Evolutionary conservation across 495 filamentous ascomycete species (phyloP).

Genomic region (Haplographium delicatum): DNA sequence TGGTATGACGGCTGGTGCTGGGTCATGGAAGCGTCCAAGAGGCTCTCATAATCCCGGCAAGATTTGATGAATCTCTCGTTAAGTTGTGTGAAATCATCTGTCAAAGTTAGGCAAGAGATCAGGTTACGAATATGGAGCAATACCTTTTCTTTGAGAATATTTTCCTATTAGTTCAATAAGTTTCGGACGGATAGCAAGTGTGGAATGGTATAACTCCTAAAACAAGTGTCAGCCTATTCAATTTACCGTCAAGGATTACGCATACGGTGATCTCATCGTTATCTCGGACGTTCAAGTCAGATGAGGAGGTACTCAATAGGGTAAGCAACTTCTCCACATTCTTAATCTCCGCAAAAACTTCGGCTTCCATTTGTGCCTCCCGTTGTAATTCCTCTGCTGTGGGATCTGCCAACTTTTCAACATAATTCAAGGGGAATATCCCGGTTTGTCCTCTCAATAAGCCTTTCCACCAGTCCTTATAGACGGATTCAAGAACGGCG

Average conservation of each 20-base stretch:
- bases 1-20: slow-evolving; percentile 62
- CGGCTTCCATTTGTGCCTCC: slow-evolving; percentile 94
- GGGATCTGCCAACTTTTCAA: slow-evolving; percentile 93
- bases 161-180: slow-evolving; percentile 98
- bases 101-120: background rate
- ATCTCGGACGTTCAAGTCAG: slow-evolving; percentile 78
- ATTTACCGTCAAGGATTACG: background rate
- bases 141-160: slow-evolving; percentile 99
- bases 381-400: slow-evolving; percentile 91
- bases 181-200: slow-evolving; percentile 89
- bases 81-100: slow-evolving; percentile 95
- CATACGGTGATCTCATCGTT: slow-evolving; percentile 88
- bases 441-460: slow-evolving; percentile 90
- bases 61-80: slow-evolving; percentile 99
- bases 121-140: background rate
- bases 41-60: slow-evolving; percentile 86
- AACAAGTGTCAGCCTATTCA: slow-evolving; percentile 11
- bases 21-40: slow-evolving; percentile 95
- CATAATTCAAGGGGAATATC: slow-evolving; percentile 98
- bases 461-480: slow-evolving; percentile 99
- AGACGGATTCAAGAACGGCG: slow-evolving; percentile 93
- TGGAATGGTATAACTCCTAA: slow-evolving; percentile 84
- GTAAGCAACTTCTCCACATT: slow-evolving; percentile 97
- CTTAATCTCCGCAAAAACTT: slow-evolving; percentile 97
- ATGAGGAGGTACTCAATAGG: slow-evolving; percentile 87